Evolutionary conservation across 2,329 filamentous ascomycete species (phyloP).

Genomic region (Neoascochyta sp.): DNA sequence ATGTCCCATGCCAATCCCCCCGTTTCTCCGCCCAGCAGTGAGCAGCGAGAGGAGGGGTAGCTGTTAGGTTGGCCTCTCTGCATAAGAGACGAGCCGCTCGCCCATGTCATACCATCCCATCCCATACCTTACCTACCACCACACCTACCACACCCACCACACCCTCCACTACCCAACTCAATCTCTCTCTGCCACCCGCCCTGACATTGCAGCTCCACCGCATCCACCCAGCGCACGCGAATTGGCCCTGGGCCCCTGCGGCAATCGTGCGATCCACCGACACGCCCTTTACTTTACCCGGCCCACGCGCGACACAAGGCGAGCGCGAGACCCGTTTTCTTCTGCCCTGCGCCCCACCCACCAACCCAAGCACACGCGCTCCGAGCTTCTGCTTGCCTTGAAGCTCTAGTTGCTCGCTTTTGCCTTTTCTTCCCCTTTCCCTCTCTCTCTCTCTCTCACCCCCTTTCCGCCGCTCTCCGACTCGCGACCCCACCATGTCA

Average conservation of each 20-base stretch:
- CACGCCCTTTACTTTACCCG: slow-evolving; percentile 42
- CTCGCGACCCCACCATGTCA: slow-evolving; percentile 37
- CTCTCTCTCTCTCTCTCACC: background rate
- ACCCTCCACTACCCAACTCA: too few relatives aligned
- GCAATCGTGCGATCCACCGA: slow-evolving; percentile 29
- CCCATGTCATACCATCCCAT: too few relatives aligned
- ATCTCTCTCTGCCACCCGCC: too few relatives aligned
- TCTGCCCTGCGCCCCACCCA: slow-evolving; percentile 5
- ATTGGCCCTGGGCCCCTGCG: slow-evolving; percentile 24
- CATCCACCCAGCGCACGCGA: too few relatives aligned
- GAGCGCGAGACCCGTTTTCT: slow-evolving; percentile 7
- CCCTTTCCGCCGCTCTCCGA: background rate
- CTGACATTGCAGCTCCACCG: too few relatives aligned
- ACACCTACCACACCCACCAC: too few relatives aligned
- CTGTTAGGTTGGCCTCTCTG: too few relatives aligned
- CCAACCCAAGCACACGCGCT: slow-evolving; percentile 4
- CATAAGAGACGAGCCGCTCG: too few relatives aligned
- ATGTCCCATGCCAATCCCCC: too few relatives aligned
- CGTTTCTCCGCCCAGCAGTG: too few relatives aligned
- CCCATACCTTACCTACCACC: too few relatives aligned
- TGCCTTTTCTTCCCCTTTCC: background rate
- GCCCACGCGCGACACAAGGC: slow-evolving; percentile 27
- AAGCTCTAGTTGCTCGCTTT: background rate
- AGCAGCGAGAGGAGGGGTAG: too few relatives aligned
- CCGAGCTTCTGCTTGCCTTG: slow-evolving; percentile 1